Conservation (phyloP, 78 protist species). For the Tieghemostelium lacteum region DNA sequence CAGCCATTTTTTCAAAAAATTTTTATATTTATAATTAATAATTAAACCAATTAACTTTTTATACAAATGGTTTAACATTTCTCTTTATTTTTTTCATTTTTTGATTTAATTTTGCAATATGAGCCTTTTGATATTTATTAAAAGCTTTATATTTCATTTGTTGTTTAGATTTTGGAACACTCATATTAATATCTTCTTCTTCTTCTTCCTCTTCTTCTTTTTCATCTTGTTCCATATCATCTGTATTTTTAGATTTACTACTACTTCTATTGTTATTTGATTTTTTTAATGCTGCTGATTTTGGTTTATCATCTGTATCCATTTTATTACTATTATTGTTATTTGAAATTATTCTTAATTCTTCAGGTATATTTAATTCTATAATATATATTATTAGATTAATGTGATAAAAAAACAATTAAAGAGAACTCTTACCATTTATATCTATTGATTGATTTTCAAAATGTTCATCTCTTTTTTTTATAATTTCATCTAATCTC, state of each 20-base stretch:
- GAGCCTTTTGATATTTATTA: too few relatives aligned
- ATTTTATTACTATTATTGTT: too few relatives aligned
- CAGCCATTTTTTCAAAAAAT: too few relatives aligned
- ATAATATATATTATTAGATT: not conserved
- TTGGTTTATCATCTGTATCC: not conserved
- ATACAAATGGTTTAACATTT: too few relatives aligned
- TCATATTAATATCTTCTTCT: not conserved
- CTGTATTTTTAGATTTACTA: not conserved
- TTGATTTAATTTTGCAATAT: too few relatives aligned
- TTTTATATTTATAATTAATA: too few relatives aligned
- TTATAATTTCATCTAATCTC: conserved; percentile 15
- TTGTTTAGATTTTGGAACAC: not conserved
- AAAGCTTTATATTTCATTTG: not conserved
- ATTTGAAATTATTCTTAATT: not conserved
- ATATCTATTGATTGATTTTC: not conserved
- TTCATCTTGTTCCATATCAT: not conserved
- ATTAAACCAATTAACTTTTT: too few relatives aligned
- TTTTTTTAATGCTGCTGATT: not conserved
- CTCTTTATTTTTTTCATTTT: too few relatives aligned
- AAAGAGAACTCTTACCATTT: not conserved
- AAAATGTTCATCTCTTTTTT: conserved; percentile 25
- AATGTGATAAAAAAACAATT: not conserved
- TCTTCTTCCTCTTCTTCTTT: conserved; percentile 4
- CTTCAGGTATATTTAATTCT: not conserved
- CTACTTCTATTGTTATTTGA: not conserved